Conservation (phyloP, 768 basidiomycete species). For the Lentinula edodes region DNA sequence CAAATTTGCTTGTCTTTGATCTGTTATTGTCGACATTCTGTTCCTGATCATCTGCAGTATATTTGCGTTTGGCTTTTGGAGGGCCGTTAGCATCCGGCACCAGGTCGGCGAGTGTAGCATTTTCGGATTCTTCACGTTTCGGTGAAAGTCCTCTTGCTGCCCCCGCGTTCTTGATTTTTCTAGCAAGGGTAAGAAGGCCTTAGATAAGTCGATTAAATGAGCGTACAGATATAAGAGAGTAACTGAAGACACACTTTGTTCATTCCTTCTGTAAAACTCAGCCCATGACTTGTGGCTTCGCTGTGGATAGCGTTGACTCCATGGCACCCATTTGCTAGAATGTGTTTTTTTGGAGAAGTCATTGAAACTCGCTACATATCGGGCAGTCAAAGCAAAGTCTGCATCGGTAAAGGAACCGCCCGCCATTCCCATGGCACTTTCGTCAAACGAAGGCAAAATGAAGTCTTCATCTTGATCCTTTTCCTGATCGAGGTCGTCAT, state of each 20-base stretch:
- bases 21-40: constrained; percentile 17
- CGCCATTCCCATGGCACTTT: constrained; percentile 46
- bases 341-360: constrained; percentile 36
- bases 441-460: constrained; percentile 19
- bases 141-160: constrained; percentile 1
- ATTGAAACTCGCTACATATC: constrained; percentile 45
- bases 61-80: constrained; percentile 29
- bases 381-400: constrained; percentile 57
- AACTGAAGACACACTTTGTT: constrained; percentile 23
- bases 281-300: constrained; percentile 55
- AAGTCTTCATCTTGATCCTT: constrained; percentile 17
- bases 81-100: constrained; percentile 3
- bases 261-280: constrained; percentile 52
- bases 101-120: neutral
- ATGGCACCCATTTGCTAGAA: constrained; percentile 52
- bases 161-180: constrained; percentile 26
- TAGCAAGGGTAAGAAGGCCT: constrained; percentile 33
- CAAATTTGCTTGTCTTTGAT: constrained; percentile 2
- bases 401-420: constrained; percentile 50
- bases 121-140: constrained; percentile 8
- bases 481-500: constrained; percentile 13
- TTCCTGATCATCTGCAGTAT: constrained; percentile 20
- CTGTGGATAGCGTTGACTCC: constrained; percentile 43
- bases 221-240: no score
- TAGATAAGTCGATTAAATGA: neutral